Conservation (phyloP, 2,329 filamentous ascomycete genomes). For the Westerdykella ornata region DNA sequence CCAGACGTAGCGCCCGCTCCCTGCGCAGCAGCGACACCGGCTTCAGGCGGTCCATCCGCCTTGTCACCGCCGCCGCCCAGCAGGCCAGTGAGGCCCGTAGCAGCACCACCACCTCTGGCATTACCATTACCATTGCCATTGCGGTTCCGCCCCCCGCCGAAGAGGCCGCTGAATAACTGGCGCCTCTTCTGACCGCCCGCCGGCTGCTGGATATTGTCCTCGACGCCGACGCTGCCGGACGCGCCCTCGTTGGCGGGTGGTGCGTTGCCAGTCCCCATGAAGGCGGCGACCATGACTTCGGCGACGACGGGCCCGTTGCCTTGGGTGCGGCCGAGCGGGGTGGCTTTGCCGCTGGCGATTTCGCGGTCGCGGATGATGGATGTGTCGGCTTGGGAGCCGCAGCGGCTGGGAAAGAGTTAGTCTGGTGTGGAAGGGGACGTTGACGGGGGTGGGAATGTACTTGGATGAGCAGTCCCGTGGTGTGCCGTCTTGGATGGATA, state of each 20-base stretch:
- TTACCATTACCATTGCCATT: slow-evolving; percentile 14
- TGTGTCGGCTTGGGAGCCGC: slow-evolving; percentile 61
- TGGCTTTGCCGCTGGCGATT: slow-evolving; percentile 48
- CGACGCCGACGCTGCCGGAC: slow-evolving; percentile 25
- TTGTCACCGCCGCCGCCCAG: slow-evolving; percentile 44
- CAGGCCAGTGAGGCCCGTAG: slow-evolving; percentile 26
- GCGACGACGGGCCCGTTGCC: slow-evolving; percentile 57
- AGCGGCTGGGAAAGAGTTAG: slow-evolving; percentile 30
- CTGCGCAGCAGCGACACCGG: slow-evolving; percentile 48
- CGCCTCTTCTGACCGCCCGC: slow-evolving; percentile 19
- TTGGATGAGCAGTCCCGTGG: slow-evolving; percentile 58
- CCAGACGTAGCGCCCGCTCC: slow-evolving; percentile 51
- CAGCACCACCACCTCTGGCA: no score
- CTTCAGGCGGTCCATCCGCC: slow-evolving; percentile 44
- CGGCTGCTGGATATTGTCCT: slow-evolving; percentile 22
- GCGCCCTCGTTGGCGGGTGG: slow-evolving; percentile 27
- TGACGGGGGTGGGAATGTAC: slow-evolving; percentile 10
- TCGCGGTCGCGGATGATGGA: slow-evolving; percentile 60
- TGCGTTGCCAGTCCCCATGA: slow-evolving; percentile 45
- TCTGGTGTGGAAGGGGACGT: not conserved
- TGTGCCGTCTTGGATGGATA: slow-evolving; percentile 58
- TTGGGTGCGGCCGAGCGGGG: slow-evolving; percentile 57
- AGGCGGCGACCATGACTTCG: slow-evolving; percentile 51
- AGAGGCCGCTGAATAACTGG: slow-evolving; percentile 28
- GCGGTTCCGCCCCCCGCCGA: slow-evolving; percentile 25